Evolutionary conservation across 352 stramenopile species (phyloP), one percentile per base, ranked within the genome.

Genomic region (Blastocystis sp.): DNA sequence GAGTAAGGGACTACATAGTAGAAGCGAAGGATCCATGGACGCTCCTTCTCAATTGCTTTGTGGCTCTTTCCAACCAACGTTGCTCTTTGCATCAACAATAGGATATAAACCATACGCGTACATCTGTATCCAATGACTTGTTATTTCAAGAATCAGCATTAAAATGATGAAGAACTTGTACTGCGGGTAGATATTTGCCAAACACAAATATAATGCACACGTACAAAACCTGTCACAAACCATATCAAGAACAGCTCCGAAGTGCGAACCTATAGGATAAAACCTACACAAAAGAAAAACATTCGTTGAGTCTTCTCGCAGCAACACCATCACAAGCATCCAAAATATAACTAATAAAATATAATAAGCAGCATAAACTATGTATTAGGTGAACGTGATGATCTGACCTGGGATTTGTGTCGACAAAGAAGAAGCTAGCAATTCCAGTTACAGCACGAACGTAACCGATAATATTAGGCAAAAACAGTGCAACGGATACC

Each of bases 41-140:
- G 73, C 50, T 85, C 53, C 5, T 50, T 68, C 16, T 69, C 73
- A 41, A 85, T 47, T 7, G 73, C 73, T 53, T 85, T 85, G 26
- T 85, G 73, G 30, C 73, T 85, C 26, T 85, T 85, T 24, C 73
- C 73, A 16, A 85, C 73, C 26, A 85, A 37, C 9, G 73, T 53
- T 26, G 73, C 73, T 53, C 73, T 85, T 41, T 7, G 0, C 34
- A 64, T 68, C 5, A 68, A 8, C 34, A 45, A 63, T 2, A 24
- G 4, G 20, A 73, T 0, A 79, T 6, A 1, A 76, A 78, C 43
- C 39, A 11, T 30, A 89, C 78, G 37, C 53, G 47, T 62, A 89
- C 78, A 89, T 89, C 66, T 89, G 78, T 47, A 79, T 89, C 78
- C 78, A 89, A 43, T 89, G 78, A 45, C 63, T 79, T 24, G 50